These are phyloP conservation scores for Chaetomiaceae sp. DNA, from an alignment of 2,329 filamentous ascomycete species.

Conservation along the genomic window DNA sequence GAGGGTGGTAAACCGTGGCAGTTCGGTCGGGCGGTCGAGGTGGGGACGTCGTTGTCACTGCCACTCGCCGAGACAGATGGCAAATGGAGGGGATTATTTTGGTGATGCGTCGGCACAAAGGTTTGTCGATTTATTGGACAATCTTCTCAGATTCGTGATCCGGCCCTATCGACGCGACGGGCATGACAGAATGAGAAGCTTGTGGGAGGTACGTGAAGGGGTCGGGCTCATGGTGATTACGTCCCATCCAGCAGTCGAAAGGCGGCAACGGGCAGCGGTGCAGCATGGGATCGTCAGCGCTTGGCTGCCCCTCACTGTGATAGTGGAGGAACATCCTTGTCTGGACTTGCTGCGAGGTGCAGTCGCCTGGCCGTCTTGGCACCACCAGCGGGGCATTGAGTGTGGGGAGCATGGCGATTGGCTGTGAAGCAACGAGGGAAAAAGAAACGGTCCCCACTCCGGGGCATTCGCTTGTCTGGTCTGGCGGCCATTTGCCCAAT, in stretches of 20 bases:
- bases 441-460: no score
- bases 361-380: no score
- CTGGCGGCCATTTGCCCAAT: no score
- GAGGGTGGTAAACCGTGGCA: not conserved
- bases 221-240: not conserved
- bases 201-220: not conserved
- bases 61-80: not conserved
- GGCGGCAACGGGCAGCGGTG: constrained; percentile 3
- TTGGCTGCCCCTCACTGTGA: constrained; percentile 1
- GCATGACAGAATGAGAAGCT: not conserved
- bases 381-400: no score
- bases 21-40: not conserved
- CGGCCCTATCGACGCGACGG: not conserved
- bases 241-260: not conserved
- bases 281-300: no score
- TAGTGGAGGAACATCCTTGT: not conserved
- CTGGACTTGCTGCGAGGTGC: no score
- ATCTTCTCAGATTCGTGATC: not conserved
- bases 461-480: no score
- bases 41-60: not conserved
- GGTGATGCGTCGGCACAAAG: not conserved
- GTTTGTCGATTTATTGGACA: not conserved
- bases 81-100: not conserved
- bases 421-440: no score
- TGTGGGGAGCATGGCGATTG: no score